Conservation (phyloP, 306 rosid genomes). For the Acacia crassicarpa region DNA sequence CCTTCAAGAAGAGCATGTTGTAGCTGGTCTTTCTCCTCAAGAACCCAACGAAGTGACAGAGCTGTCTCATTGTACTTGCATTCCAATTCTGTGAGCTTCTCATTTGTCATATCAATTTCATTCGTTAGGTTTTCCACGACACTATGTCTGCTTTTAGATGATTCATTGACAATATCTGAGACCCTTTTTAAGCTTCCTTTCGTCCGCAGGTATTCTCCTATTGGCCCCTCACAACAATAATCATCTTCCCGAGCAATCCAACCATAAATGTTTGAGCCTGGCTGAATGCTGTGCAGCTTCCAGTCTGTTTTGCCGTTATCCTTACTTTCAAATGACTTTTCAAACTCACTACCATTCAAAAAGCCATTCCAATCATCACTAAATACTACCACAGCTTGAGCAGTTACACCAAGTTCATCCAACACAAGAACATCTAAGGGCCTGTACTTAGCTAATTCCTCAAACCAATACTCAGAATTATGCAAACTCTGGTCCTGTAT, state of each 20-base stretch:
- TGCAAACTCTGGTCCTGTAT: conserved; percentile 32
- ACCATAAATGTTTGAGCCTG: conserved; percentile 59
- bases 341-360: conserved; percentile 67
- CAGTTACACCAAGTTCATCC: conserved; percentile 35
- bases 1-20: conserved; percentile 74
- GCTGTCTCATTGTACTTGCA: conserved; percentile 72
- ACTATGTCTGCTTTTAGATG: conserved; percentile 52
- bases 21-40: conserved; percentile 78
- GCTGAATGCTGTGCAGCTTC: conserved; percentile 39
- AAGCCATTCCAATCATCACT: conserved; percentile 79
- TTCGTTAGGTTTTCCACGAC: conserved; percentile 66
- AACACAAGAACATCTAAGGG: conserved; percentile 48
- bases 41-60: conserved; percentile 78
- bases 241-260: conserved; percentile 93
- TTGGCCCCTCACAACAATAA: conserved; percentile 53
- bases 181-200: conserved; percentile 78
- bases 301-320: conserved; percentile 65
- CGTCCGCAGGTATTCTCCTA: conserved; percentile 77
- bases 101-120: conserved; percentile 70
- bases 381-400: conserved; percentile 63
- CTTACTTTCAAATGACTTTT: conserved; percentile 57
- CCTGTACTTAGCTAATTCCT: conserved; percentile 52
- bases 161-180: conserved; percentile 75
- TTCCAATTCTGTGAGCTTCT: conserved; percentile 57
- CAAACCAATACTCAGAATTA: conserved; percentile 67